Evolutionary conservation across 371 early-diverging fungal species (phyloP), one percentile per base, ranked within the genome.

Genomic region (Apophysomyces trapeziformis): DNA sequence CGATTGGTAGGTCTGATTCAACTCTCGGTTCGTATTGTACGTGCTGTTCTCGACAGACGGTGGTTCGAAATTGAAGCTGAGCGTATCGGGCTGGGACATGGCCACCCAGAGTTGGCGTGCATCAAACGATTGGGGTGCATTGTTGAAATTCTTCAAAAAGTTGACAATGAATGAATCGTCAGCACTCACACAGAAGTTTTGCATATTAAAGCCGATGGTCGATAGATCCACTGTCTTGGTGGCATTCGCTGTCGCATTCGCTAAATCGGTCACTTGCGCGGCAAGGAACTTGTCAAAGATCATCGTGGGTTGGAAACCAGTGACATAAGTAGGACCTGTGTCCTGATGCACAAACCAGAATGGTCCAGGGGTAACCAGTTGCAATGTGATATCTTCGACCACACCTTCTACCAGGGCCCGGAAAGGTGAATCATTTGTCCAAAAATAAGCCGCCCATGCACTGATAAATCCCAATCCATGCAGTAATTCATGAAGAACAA

Each of bases 381-480:
- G 72, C 16, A 83, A 70, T 9, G 72, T 67, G 7, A 69, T 39
- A 7, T 73, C 65, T 21, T 78, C 75, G 62, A 83, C 68, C 7
- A 83, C 59, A 5, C 74, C 79, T 8, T 77, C 70, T 16, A 82
- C 73, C 0, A 79, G 63, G 38, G 61, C 57, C 6, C 74, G 68
- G 47, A 82, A 82, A 0, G 80, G 80, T 9, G 83, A 79, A 1
- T 70, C 64, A 1, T 68, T 62, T 3, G 77, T 69, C 63, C 65
- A 77, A 63, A 83, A 83, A 59, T 83, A 83, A n/a, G 77, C 74
- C 21, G 78, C 83, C 83, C 83, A 83, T 32, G 79, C 67, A 44
- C 80, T 80, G 2, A 80, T 38, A 26, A 83, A 75, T 0, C 83
- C 83, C 8, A 79, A 39, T 1, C 83, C 83, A 58, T 82, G 83